Conservation (phyloP, 805 yeast genomes). For the Teunomyces kruisii region DNA sequence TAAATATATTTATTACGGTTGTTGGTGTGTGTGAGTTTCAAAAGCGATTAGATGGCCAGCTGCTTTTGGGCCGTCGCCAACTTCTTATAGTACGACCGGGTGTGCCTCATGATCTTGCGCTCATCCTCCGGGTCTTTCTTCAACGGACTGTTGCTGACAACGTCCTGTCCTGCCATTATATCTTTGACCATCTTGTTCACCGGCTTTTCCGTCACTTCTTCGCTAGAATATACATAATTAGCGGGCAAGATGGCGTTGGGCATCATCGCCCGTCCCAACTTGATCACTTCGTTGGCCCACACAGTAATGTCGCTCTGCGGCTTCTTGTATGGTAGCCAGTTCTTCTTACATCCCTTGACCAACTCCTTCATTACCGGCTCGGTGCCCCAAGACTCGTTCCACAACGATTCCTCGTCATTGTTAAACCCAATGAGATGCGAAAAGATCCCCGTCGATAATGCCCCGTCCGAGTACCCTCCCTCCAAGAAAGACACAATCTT, state of each 20-base stretch:
- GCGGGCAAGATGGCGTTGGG: constrained; percentile 47
- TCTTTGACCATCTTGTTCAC: constrained; percentile 36
- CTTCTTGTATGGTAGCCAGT: constrained; percentile 60
- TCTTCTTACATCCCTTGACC: constrained; percentile 63
- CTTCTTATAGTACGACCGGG: constrained; percentile 38
- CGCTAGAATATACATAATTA: constrained; percentile 30
- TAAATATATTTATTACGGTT: background rate
- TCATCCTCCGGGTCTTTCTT: constrained; percentile 30
- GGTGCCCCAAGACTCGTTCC: constrained; percentile 68
- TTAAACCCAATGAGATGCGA: constrained; percentile 76
- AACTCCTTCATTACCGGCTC: constrained; percentile 63
- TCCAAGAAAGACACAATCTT: constrained; percentile 69
- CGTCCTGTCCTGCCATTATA: constrained; percentile 15
- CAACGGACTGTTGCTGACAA: constrained; percentile 17
- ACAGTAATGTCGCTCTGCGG: constrained; percentile 51
- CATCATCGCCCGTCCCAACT: constrained; percentile 61
- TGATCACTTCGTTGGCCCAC: constrained; percentile 66
- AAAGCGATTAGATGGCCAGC: too few species aligned
- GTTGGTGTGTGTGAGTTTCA: too few species aligned
- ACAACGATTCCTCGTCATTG: constrained; percentile 39
- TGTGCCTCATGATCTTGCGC: constrained; percentile 32
- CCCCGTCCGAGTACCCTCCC: constrained; percentile 87
- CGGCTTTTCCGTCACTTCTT: constrained; percentile 10
- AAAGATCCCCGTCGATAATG: constrained; percentile 74
- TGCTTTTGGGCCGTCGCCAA: constrained; percentile 7